Evolutionary conservation across 192 early-diverging fungal species (phyloP).

Genomic region (Entomortierella beljakovae): DNA sequence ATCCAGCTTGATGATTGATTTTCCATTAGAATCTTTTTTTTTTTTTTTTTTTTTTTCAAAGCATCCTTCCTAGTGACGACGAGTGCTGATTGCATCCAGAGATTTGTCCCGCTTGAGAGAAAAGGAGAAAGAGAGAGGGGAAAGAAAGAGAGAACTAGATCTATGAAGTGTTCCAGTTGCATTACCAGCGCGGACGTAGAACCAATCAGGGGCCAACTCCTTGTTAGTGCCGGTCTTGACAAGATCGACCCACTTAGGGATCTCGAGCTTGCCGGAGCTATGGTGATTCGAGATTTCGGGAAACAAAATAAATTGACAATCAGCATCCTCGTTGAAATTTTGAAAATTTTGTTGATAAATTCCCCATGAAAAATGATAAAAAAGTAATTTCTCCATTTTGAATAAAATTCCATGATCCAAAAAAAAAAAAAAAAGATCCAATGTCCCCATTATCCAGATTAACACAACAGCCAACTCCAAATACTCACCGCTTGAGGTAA

Average conservation of each 20-base stretch:
- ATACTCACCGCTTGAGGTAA: constrained; percentile 91
- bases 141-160: neutral
- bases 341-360: neutral
- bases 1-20: no score
- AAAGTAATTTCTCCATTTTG: neutral
- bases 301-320: constrained; percentile 6
- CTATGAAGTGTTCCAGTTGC: neutral
- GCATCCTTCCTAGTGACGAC: no score
- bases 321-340: constrained; percentile 1
- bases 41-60: no score
- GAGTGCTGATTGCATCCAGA: no score
- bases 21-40: no score
- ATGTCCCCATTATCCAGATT: neutral
- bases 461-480: neutral
- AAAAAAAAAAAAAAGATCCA: neutral
- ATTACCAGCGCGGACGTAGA: constrained; percentile 95
- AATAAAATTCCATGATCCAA: constrained; percentile 5
- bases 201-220: constrained; percentile 99
- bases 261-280: constrained; percentile 94
- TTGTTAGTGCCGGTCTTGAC: constrained; percentile 98
- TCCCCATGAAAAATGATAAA: neutral
- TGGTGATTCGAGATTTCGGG: neutral
- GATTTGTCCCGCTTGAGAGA: no score
- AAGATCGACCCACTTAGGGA: constrained; percentile 99
- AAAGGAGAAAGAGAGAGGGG: no score